phyloP scores from a whole-genome alignment of 2,329 filamentous ascomycete species.

The Fusarium oxysporum region DNA sequence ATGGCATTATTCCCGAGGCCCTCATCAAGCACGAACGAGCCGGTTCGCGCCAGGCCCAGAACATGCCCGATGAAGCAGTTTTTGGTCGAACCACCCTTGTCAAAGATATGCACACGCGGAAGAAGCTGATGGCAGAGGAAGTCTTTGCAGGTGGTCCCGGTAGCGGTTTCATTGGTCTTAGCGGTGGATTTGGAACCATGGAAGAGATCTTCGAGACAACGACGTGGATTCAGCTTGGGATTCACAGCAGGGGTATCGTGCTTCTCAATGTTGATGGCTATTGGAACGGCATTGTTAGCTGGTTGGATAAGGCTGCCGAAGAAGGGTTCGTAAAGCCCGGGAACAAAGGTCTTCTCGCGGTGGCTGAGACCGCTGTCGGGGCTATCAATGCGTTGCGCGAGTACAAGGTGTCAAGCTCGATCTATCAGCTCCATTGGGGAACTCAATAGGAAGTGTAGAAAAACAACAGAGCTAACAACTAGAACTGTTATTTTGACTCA shows the following conservation, averaged over 20 bases:
- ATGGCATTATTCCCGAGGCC: constrained; percentile 92
- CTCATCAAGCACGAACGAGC: constrained; percentile 83
- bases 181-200: constrained; percentile 92
- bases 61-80: constrained; percentile 70
- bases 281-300: constrained; percentile 86
- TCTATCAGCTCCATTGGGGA: constrained; percentile 86
- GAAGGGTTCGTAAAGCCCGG: constrained; percentile 80
- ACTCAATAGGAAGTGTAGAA: constrained; percentile 59
- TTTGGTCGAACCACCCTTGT: constrained; percentile 92
- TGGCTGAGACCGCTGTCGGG: constrained; percentile 77
- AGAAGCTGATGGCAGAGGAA: constrained; percentile 91
- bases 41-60: constrained; percentile 61
- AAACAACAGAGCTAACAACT: rapidly evolving
- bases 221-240: constrained; percentile 97
- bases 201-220: constrained; percentile 94
- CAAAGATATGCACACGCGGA: constrained; percentile 94
- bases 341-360: constrained; percentile 81
- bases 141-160: constrained; percentile 88
- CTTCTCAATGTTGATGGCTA: constrained; percentile 90
- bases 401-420: constrained; percentile 80
- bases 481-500: not conserved
- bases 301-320: constrained; percentile 80
- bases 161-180: constrained; percentile 88
- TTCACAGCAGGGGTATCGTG: constrained; percentile 83
- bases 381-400: constrained; percentile 76